Percentiles rank a stretch among this genome's conserved stretches.
phyloP scores from a whole-genome alignment of 257 asterid genomes.

The Gentiana macrophylla region DNA sequence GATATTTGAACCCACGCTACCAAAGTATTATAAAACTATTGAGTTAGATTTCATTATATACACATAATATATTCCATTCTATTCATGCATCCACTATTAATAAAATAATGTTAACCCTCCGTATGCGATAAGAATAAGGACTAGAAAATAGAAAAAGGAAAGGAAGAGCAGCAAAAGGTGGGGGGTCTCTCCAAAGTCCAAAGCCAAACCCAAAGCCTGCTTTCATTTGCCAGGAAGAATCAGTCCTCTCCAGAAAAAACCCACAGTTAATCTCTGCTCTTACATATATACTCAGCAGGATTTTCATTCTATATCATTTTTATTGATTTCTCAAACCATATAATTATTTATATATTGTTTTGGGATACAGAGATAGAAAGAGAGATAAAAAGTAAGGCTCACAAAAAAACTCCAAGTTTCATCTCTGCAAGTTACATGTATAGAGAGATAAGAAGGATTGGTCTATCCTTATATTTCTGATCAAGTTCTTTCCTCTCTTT shows the following conservation, averaged over 20 bases:
- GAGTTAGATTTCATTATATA: too few species aligned
- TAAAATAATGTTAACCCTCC: too few species aligned
- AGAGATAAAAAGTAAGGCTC: background rate
- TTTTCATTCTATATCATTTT: too few species aligned
- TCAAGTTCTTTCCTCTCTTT: constrained; percentile 25
- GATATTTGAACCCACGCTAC: too few species aligned
- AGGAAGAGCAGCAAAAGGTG: constrained; percentile 5
- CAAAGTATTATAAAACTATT: too few species aligned
- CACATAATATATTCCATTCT: too few species aligned
- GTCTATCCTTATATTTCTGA: constrained; percentile 23
- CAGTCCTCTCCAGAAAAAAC: constrained; percentile 19
- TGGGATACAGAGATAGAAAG: constrained; percentile 7
- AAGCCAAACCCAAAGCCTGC: constrained; percentile 52
- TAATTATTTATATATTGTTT: constrained; percentile 5
- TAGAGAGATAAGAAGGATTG: constrained; percentile 17
- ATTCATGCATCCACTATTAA: too few species aligned
- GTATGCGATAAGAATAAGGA: background rate
- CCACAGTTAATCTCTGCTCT: constrained; percentile 29
- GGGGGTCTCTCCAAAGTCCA: constrained; percentile 25
- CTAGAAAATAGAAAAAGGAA: background rate
- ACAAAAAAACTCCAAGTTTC: too few species aligned
- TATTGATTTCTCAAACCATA: background rate
- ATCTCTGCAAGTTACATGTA: background rate
- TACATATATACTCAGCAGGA: constrained; percentile 7
- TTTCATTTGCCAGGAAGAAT: constrained; percentile 48